Conservation (phyloP, 2,329 filamentous ascomycete genomes). For the Hymenoscyphus repandus region DNA sequence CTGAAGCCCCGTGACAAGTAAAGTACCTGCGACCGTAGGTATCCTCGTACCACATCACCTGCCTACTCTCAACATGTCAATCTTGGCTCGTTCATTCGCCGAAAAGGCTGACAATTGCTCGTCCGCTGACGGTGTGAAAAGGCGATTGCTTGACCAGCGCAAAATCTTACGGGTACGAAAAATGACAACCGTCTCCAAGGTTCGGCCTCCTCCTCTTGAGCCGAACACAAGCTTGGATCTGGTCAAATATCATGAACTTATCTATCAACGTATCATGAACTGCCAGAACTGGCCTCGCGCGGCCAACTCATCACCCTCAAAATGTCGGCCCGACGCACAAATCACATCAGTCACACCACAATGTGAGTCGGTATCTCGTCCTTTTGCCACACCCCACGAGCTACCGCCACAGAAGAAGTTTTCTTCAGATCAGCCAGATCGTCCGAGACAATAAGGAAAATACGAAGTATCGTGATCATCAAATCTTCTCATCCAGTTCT, state of each 20-base stretch:
- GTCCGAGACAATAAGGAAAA: not conserved
- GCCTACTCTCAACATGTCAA: not conserved
- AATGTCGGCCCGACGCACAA: not conserved
- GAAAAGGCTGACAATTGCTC: no score
- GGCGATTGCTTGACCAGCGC: not conserved
- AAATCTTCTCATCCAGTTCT: not conserved
- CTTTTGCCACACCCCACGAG: not conserved
- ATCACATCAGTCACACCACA: not conserved
- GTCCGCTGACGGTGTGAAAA: not conserved
- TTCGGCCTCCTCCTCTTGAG: not conserved
- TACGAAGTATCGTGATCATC: conserved; percentile 1
- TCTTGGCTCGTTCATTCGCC: conserved; percentile 1
- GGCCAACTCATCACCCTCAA: not conserved
- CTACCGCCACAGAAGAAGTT: not conserved
- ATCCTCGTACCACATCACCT: not conserved
- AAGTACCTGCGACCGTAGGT: not conserved
- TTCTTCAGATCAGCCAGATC: not conserved
- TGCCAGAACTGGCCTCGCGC: no score
- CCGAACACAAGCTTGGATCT: not conserved
- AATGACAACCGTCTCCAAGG: not conserved
- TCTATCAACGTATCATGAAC: no score
- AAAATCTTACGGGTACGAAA: no score
- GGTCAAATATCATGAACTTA: not conserved
- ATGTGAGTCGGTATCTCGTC: not conserved
- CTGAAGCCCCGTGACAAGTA: not conserved